Base-by-base conservation (phyloP, 116 monocot species). In the Cymodocea nodosa region DNA sequence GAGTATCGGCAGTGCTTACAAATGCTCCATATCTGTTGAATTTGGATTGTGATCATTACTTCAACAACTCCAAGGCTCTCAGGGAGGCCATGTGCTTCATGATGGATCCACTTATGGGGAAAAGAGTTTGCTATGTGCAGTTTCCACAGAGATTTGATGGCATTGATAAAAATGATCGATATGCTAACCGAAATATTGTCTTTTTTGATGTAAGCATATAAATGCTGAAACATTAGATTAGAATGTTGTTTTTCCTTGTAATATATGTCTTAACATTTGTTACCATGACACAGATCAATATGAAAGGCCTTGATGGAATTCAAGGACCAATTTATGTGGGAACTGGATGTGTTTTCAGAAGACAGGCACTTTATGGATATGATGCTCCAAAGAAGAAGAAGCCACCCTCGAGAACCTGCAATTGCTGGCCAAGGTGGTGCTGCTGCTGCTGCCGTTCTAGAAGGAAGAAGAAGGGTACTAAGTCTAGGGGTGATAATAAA, bases 1-100 rank as follows among this genome's bases (percentile, higher is more conserved):
- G 92, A 59, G 92, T 92, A 34, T 92, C 92, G 17, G 78, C 92
- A 70, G 92, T 92, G 51, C 83, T 92, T 3, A 85, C 92, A 40
- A 92, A 92, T 77, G 87, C 87, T 36, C 83, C 87, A 13, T 92
- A 87, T 73, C 19, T 92, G 68, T 72, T 92, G 79, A 92, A 92
- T 71, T 77, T 92, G 79, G 92, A 92, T 81, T 92, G 92, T 79
- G 92, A 92, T 72, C 92, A 92, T 68, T 92, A 92, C 81, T 75
- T 92, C 85, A 92, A 92, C 79, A 87, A 92, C 59, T 82, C 87
- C 51, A 92, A 87, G 72, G 92, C 92, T 56, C 70, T 87, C 17
- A 81, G 83, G 68, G 92, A 92, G 67, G 60, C 92, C 19, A 92
- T 92, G 92, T 92, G 92, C 52, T 92, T 92, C 68, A 83, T 92